A percentile compares a stretch with the other conserved stretches of the same genome.
phyloP scores from a whole-genome alignment of 345 rosid species.

The Rhodamnia argentea region DNA sequence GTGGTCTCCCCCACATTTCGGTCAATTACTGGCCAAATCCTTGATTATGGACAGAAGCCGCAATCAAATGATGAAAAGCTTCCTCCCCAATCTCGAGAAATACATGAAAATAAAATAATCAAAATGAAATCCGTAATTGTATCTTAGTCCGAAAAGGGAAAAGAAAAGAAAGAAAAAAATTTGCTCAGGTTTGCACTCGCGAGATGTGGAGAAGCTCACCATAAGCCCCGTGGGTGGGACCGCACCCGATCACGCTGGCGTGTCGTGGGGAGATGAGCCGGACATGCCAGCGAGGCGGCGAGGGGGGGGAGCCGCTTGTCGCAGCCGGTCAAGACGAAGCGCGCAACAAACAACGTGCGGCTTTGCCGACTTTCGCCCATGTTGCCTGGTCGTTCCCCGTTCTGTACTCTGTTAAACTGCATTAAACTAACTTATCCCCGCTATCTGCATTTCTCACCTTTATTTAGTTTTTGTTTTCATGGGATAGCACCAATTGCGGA shows the following conservation, averaged over 20 bases:
- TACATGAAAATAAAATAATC: too few species aligned
- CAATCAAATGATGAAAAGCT: too few species aligned
- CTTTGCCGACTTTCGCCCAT: not conserved
- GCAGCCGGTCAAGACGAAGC: not conserved
- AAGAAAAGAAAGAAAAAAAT: too few species aligned
- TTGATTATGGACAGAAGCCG: too few species aligned
- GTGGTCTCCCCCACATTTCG: not conserved
- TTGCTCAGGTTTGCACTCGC: too few species aligned
- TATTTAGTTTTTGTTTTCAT: not conserved
- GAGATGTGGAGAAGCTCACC: not conserved
- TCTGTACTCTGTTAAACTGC: not conserved
- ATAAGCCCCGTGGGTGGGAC: not conserved
- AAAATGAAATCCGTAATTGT: too few species aligned
- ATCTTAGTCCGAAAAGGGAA: too few species aligned
- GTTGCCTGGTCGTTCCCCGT: not conserved
- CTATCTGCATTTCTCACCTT: not conserved
- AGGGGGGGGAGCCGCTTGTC: constrained; percentile 7
- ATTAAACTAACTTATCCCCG: not conserved
- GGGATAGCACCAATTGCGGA: not conserved
- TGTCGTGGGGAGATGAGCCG: not conserved
- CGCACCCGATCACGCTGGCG: not conserved
- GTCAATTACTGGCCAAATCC: too few species aligned
- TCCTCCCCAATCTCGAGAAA: too few species aligned
- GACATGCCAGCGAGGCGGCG: constrained; percentile 26
- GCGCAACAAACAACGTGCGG: not conserved